phyloP scores from a whole-genome alignment of 306 rosid species.

The Malus orientalis region DNA sequence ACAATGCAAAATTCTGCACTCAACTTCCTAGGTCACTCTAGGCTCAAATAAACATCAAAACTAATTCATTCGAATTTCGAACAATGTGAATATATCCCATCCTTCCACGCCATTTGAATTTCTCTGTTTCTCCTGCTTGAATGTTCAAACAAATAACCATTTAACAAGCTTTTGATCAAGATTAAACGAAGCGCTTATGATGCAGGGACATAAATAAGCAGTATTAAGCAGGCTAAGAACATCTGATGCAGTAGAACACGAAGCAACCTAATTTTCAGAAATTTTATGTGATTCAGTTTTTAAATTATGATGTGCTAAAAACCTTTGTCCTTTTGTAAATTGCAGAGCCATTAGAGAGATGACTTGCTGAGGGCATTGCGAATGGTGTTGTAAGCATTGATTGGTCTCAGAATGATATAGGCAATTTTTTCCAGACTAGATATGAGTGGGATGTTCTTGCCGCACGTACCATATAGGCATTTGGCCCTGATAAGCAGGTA shows the following conservation, averaged over 20 bases:
- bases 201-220: background rate
- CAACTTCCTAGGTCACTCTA: background rate
- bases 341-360: slow-evolving; percentile 92
- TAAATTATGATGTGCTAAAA: background rate
- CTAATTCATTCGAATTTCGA: background rate
- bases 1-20: background rate
- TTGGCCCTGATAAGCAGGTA: slow-evolving; percentile 98
- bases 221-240: slow-evolving; percentile 54
- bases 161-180: background rate
- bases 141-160: background rate
- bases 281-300: background rate
- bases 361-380: slow-evolving; percentile 94
- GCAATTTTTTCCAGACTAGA: slow-evolving; percentile 87
- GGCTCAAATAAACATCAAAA: background rate
- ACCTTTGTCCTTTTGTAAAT: slow-evolving; percentile 37
- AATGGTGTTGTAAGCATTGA: slow-evolving; percentile 88
- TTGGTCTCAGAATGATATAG: slow-evolving; percentile 83
- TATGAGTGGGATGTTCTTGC: slow-evolving; percentile 99
- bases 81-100: slow-evolving; percentile 76
- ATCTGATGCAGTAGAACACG: slow-evolving; percentile 75
- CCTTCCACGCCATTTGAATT: slow-evolving; percentile 59
- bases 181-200: background rate
- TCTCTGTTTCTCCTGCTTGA: slow-evolving; percentile 53
- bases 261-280: slow-evolving; percentile 6
- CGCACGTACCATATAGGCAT: slow-evolving; percentile 94